Conservation (phyloP, 331 rosid genomes). For the Stylosanthes scabra region DNA sequence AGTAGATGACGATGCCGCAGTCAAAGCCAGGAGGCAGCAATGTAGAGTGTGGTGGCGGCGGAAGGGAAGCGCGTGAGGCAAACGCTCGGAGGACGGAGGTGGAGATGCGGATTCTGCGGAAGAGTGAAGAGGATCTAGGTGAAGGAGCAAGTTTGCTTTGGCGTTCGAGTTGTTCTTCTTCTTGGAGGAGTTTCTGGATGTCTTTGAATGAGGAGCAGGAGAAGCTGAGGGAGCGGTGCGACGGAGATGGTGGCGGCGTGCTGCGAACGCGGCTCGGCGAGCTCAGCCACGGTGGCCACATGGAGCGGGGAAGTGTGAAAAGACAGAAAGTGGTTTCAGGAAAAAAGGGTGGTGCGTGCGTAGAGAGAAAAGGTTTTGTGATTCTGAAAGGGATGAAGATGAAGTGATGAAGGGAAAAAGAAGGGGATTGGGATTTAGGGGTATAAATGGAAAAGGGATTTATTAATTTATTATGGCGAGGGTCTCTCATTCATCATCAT, state of each 20-base stretch:
- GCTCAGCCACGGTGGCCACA: constrained; percentile 77
- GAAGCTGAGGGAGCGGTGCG: constrained; percentile 36
- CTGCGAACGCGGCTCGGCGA: constrained; percentile 53
- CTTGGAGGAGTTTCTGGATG: constrained; percentile 60
- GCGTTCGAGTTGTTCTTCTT: constrained; percentile 37
- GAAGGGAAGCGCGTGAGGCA: constrained; percentile 36
- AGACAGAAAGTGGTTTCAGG: not conserved
- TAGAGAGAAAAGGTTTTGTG: not conserved
- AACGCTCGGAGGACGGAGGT: constrained; percentile 59
- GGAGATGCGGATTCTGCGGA: constrained; percentile 68
- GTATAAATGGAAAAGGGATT: constrained; percentile 29
- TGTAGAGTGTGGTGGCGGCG: constrained; percentile 22
- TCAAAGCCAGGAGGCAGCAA: constrained; percentile 48
- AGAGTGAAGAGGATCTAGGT: constrained; percentile 64
- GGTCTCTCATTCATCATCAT: not conserved
- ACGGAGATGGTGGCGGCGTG: constrained; percentile 23
- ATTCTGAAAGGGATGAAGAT: not conserved
- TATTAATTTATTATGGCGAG: not conserved
- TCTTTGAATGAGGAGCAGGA: constrained; percentile 85
- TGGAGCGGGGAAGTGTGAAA: constrained; percentile 26
- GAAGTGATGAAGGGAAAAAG: too few species aligned
- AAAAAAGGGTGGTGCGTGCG: not conserved
- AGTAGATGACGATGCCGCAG: constrained; percentile 62
- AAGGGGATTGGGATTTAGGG: not conserved
- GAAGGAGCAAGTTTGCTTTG: constrained; percentile 23